Conservation (phyloP, 2,329 filamentous ascomycete genomes). For the Conoideocrella luteorostrata region DNA sequence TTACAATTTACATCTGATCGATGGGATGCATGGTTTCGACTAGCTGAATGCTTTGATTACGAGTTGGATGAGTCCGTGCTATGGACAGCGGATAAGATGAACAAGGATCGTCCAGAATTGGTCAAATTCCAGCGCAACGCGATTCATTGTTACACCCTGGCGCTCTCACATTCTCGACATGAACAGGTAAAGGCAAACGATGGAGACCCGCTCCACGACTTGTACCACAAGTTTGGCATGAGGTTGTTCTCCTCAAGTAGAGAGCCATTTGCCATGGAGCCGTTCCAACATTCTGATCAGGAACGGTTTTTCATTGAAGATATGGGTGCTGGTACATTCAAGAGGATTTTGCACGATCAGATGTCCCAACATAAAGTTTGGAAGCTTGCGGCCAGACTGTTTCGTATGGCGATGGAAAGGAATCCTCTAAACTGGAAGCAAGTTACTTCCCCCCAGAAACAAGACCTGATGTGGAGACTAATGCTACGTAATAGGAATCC, state of each 20-base stretch:
- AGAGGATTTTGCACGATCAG: conserved; percentile 45
- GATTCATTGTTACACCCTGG: conserved; percentile 71
- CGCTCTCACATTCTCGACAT: conserved; percentile 48
- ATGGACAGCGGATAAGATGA: conserved; percentile 88
- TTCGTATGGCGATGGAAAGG: conserved; percentile 48
- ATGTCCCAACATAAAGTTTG: conserved; percentile 56
- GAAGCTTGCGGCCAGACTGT: conserved; percentile 53
- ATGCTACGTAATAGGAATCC: conserved; percentile 37
- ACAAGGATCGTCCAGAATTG: conserved; percentile 70
- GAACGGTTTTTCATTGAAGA: conserved; percentile 51
- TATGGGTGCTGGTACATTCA: conserved; percentile 44
- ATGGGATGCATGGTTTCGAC: conserved; percentile 87
- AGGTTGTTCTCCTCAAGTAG: conserved; percentile 56
- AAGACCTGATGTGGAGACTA: not conserved
- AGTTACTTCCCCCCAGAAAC: conserved; percentile 18
- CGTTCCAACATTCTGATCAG: conserved; percentile 50
- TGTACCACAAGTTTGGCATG: conserved; percentile 56
- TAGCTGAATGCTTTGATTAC: conserved; percentile 81
- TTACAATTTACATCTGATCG: conserved; percentile 73
- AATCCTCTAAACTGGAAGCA: conserved; percentile 52
- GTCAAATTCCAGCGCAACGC: conserved; percentile 70
- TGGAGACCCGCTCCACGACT: conserved; percentile 48
- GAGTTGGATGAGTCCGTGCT: conserved; percentile 82
- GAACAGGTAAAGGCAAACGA: conserved; percentile 38
- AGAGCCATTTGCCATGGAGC: conserved; percentile 57